Evolutionary conservation across 169 alveolate genomes (phyloP).

Genomic region (Cryptosporidium baileyi): DNA sequence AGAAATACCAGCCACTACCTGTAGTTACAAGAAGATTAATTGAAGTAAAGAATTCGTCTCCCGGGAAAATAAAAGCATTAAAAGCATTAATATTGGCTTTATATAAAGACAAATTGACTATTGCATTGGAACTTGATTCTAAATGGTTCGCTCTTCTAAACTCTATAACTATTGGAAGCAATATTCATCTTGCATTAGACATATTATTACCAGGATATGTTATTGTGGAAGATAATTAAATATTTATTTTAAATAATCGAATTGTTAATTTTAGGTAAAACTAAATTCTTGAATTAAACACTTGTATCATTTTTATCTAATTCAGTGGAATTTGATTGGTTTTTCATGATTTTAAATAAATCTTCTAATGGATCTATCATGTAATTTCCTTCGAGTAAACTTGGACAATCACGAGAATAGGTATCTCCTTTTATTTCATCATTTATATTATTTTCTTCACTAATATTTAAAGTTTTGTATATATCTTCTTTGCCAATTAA

Average conservation of each 20-base stretch:
- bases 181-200: constrained; percentile 23
- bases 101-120: constrained; percentile 2
- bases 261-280: neutral
- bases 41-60: constrained; percentile 8
- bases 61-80: constrained; percentile 27
- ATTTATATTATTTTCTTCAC: neutral
- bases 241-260: neutral
- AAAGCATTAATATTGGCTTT: constrained; percentile 8
- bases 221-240: neutral
- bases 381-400: neutral
- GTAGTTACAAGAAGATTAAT: constrained; percentile 19
- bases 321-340: neutral
- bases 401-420: neutral
- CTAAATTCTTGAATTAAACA: neutral
- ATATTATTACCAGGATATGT: constrained; percentile 25
- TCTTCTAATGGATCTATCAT: neutral
- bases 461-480: neutral
- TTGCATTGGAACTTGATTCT: constrained; percentile 9
- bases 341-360: neutral
- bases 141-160: constrained; percentile 33
- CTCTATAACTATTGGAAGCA: neutral
- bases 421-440: neutral
- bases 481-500: neutral
- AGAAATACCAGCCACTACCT: constrained; percentile 17
- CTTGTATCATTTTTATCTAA: neutral